Evolutionary conservation across 768 basidiomycete species (phyloP).

Genomic region (Peribolospora kevripleyi): DNA sequence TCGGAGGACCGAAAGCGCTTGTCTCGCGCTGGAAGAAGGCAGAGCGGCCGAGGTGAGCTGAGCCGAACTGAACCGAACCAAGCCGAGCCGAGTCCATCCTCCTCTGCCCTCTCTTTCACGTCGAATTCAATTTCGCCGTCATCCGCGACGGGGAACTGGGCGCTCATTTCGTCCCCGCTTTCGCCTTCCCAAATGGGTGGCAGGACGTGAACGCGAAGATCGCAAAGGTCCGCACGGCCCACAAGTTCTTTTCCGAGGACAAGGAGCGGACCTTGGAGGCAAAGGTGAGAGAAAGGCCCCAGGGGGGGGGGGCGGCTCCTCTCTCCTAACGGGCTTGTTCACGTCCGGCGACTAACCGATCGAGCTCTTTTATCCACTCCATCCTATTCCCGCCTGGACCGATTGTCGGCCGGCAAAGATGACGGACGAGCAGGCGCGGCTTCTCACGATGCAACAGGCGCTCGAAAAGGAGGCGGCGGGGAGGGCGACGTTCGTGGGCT

Average conservation of each 20-base stretch:
- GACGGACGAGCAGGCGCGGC: slow-evolving; percentile 57
- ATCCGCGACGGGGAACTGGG: too few relatives aligned
- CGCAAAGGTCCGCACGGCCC: slow-evolving; percentile 48
- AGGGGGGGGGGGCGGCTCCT: too few relatives aligned
- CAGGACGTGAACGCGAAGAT: slow-evolving; percentile 54
- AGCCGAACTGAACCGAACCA: neutral
- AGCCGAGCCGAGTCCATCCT: neutral
- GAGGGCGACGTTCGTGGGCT: slow-evolving; percentile 45
- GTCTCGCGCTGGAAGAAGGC: slow-evolving; percentile 68
- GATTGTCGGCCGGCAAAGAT: slow-evolving; percentile 30
- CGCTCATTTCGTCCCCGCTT: too few relatives aligned
- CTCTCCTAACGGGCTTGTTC: too few relatives aligned
- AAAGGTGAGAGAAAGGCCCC: slow-evolving; percentile 31
- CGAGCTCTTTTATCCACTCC: neutral
- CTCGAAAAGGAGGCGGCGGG: slow-evolving; percentile 56
- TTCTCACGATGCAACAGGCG: slow-evolving; percentile 61
- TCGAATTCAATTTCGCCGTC: too few relatives aligned
- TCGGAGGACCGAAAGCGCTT: slow-evolving; percentile 71
- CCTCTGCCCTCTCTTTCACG: too few relatives aligned
- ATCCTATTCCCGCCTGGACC: neutral
- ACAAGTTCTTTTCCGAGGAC: slow-evolving; percentile 85
- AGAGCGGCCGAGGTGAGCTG: slow-evolving; percentile 33
- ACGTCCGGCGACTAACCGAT: too few relatives aligned
- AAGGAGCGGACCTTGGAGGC: slow-evolving; percentile 78
- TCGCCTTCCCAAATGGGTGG: too few relatives aligned